Percentiles rank a stretch among this genome's conserved stretches.
Conservation (phyloP, 306 rosid species). For the Corylus heterophylla region DNA sequence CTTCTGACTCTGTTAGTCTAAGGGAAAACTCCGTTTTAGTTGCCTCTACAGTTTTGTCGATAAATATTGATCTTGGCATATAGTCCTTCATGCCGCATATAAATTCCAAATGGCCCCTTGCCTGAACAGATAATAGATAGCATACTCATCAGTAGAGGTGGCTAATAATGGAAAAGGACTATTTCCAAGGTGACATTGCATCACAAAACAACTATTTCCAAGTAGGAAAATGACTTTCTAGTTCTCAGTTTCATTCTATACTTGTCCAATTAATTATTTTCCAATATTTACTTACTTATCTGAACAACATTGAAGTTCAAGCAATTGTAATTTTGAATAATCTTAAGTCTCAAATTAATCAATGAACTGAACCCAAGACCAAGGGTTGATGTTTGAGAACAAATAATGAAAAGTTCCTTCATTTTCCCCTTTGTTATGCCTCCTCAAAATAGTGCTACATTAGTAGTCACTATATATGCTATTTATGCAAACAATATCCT, state of each 20-base stretch:
- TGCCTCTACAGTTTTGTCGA: constrained; percentile 56
- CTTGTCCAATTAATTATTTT: too few relatives aligned
- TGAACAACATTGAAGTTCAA: not conserved
- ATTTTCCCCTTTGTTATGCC: not conserved
- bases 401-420: not conserved
- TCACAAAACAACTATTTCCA: too few relatives aligned
- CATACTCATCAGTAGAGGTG: not conserved
- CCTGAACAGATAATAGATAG: constrained; percentile 45
- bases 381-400: not conserved
- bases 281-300: not conserved
- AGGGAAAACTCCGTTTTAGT: constrained; percentile 47
- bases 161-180: not conserved
- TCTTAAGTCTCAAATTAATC: not conserved
- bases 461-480: not conserved
- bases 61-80: constrained; percentile 65
- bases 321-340: not conserved
- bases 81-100: constrained; percentile 76
- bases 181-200: too few relatives aligned
- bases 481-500: not conserved
- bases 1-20: constrained; percentile 31
- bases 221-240: not conserved
- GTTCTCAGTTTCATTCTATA: not conserved
- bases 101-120: constrained; percentile 69
- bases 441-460: not conserved
- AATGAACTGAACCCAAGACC: not conserved